Base-by-base conservation (phyloP, 2,329 filamentous ascomycete species). In the Diaporthe ampelina region DNA sequence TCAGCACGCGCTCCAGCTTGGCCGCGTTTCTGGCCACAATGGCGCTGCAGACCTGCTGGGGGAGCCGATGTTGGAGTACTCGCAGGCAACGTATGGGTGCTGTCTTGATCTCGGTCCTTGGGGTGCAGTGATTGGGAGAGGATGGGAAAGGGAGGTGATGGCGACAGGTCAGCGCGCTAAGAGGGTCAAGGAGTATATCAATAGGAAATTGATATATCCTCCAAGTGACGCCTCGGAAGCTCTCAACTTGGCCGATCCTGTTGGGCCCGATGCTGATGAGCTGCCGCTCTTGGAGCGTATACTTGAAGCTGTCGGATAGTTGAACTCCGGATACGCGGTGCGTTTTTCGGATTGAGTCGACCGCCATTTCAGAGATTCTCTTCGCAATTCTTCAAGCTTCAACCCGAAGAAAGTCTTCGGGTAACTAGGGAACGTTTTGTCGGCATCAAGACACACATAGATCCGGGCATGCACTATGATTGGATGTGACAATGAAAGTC, bases 21-120 rank as follows among this genome's bases (percentile, higher is more conserved):
- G 61, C 61, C 61, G 61, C 2, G 21, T 67, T 35, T 67, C 61
- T 24, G 61, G 61, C 15, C 45, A 67, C 43, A 67, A 67, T 35
- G 29, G 43, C 11, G 45, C 45, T 11, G 61, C 61, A 67, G 61
- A 50, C 3, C 61, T 67, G 1, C 13, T 67, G 8, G 63, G 29
- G 13, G 63, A 52, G 8, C 45, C 63, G 13, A 52, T 40, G 45
- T 13, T 67, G 45, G 29, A 67, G 13, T 67, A 67, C 45, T 52
- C 63, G 0, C 63, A 67, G 45, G 21, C 29, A 13, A 32, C 29
- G 2, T 67, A 67, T 24, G n/a, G 4, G 0, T 67, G 63, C 63
- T 67, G 45, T 26, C 45, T 67, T 26, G 63, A 67, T 26, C 63
- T 67, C 4, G 63, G 63, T 32, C 21, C 45, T 0, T 52, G 13